Conservation (phyloP, 2,329 filamentous ascomycete species). For the Hirsutella rhossiliensis region DNA sequence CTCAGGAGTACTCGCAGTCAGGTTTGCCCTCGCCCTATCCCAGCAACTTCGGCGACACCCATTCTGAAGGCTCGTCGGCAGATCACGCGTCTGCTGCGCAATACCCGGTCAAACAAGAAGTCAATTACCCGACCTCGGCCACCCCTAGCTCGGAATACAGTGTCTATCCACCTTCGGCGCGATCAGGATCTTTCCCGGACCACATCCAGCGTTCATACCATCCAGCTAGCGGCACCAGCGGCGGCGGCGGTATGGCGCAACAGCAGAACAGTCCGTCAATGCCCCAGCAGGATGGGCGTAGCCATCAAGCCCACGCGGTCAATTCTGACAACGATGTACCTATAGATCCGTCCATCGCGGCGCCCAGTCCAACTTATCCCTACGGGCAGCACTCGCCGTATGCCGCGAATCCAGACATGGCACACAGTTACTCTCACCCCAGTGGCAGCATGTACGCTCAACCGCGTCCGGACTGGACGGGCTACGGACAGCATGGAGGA, state of each 20-base stretch:
- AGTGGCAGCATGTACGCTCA: conserved; percentile 53
- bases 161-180: conserved; percentile 61
- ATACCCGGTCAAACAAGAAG: conserved; percentile 74
- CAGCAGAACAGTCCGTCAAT: conserved; percentile 93
- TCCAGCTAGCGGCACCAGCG: conserved; percentile 60
- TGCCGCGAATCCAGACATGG: conserved; percentile 73
- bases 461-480: conserved; percentile 63
- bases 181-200: conserved; percentile 76
- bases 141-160: conserved; percentile 87
- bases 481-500: conserved; percentile 45
- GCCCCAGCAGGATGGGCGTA: conserved; percentile 70
- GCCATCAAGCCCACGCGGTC: conserved; percentile 64
- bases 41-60: conserved; percentile 52
- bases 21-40: conserved; percentile 70
- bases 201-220: conserved; percentile 80
- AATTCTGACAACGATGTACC: conserved; percentile 95
- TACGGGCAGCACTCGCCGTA: conserved; percentile 81
- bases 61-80: conserved; percentile 79
- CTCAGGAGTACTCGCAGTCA: conserved; percentile 74
- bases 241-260: conserved; percentile 91
- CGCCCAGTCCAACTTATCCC: conserved; percentile 83
- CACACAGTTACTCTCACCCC: conserved; percentile 59
- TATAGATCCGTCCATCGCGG: conserved; percentile 98
- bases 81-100: conserved; percentile 90
- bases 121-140: conserved; percentile 63